Base-by-base conservation (phyloP, 2,329 filamentous ascomycete genomes). In the Trichoderma sp. region DNA sequence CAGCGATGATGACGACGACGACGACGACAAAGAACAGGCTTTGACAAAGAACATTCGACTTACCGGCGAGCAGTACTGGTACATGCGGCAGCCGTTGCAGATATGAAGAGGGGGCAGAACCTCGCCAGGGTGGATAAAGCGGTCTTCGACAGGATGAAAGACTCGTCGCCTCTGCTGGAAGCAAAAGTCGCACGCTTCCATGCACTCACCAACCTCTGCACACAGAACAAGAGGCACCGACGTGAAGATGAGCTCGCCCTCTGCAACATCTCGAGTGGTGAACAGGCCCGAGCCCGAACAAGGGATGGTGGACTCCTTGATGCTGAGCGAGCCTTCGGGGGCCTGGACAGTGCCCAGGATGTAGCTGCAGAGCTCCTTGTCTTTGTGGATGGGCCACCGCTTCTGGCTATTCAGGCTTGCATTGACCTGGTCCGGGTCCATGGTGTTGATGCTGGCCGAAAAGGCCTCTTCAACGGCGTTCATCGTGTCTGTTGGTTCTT, bases 61-160 rank as follows among this genome's bases (percentile, higher is more conserved):
- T 56, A 66, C 67, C 53, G 35, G 25, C 2, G 67, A 68, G 39
- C 67, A 68, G 13, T 68, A 68, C 48, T 63, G 45, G 17, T 63
- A 67, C 42, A 67, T 9, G 29, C 19, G 22, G 19, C 65, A 67
- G 32, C 65, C 65, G 15, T 42, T 19, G 35, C 65, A 67, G 19
- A 32, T 27, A 6, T 39, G 19, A 1, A 60, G 45, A n/a, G 35
- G 25, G 7, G 65, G 65, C 7, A 61, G 3, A 5, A 12, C n/a
- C 22, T 61, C 56, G 9, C 48, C 48, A 7, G 50, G 42, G 2
- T n/a, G 7, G n/a, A 61, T 19, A 15, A 67, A 42, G 35, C 58
- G 58, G 22, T 48, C 58, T 4, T 67, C 45, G 0, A 37, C 45
- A 13, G 56, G 65, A 15, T 67, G 56, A 22, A 67, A 34, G 34